phyloP scores from a whole-genome alignment of 2,329 filamentous ascomycete species.

The Lomentospora prolificans region DNA sequence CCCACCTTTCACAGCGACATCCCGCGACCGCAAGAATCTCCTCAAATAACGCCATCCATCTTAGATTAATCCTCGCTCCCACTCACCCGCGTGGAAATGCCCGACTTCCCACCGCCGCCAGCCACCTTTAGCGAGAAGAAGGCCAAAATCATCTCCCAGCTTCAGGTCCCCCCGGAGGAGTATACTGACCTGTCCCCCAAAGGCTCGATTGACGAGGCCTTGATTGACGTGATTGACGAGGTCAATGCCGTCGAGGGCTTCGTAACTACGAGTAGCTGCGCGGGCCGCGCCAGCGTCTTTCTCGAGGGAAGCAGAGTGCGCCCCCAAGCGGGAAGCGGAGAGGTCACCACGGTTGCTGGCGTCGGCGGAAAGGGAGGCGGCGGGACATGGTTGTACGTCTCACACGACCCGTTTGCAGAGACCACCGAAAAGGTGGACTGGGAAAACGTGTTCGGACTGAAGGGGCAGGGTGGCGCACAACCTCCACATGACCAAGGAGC shows the following conservation, averaged over 20 bases:
- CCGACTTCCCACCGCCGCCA: slow-evolving; percentile 20
- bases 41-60: background rate
- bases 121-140: slow-evolving; percentile 53
- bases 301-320: slow-evolving; percentile 58
- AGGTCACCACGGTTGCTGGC: slow-evolving; percentile 36
- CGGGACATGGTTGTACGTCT: slow-evolving; percentile 78
- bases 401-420: slow-evolving; percentile 58
- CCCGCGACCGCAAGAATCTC: background rate
- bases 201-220: slow-evolving; percentile 71
- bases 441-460: slow-evolving; percentile 30
- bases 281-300: slow-evolving; percentile 79
- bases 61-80: background rate
- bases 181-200: slow-evolving; percentile 85
- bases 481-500: slow-evolving; percentile 13
- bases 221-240: slow-evolving; percentile 65
- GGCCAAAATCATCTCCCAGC: slow-evolving; percentile 57
- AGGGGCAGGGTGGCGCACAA: slow-evolving; percentile 19
- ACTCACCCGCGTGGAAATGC: background rate
- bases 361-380: slow-evolving; percentile 79
- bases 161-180: slow-evolving; percentile 56
- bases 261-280: slow-evolving; percentile 89
- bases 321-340: slow-evolving; percentile 1
- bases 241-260: slow-evolving; percentile 68
- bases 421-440: slow-evolving; percentile 16
- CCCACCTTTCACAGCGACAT: background rate